phyloP scores from a whole-genome alignment of 73 alveolate species.

The Paramecium tetraurelia region DNA sequence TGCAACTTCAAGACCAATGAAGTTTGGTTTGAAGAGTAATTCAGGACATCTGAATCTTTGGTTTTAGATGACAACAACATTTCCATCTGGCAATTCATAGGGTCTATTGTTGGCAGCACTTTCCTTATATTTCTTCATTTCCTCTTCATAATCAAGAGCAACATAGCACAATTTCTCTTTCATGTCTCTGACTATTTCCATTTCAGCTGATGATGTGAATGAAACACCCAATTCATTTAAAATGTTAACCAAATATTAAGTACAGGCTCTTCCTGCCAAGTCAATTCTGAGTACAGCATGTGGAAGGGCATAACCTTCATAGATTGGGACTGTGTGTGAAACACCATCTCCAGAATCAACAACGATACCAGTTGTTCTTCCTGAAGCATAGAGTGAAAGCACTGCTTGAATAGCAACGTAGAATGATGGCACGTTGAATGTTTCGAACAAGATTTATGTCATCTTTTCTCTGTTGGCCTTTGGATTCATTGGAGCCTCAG shows the following conservation, averaged over 20 bases:
- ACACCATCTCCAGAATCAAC: slow-evolving; percentile 99
- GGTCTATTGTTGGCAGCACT: slow-evolving; percentile 23
- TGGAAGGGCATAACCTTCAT: slow-evolving; percentile 95
- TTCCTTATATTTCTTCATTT: slow-evolving; percentile 20
- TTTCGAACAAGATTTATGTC: slow-evolving; percentile 93
- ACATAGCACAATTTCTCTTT: slow-evolving; percentile 56
- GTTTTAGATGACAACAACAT: not conserved
- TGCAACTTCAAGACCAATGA: slow-evolving; percentile 63
- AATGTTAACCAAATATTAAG: slow-evolving; percentile 82
- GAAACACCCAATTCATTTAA: slow-evolving; percentile 85
- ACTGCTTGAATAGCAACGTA: slow-evolving; percentile 95
- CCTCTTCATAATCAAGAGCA: slow-evolving; percentile 57
- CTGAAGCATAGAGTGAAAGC: slow-evolving; percentile 92
- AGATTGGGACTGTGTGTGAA: slow-evolving; percentile 98
- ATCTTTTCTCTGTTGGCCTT: slow-evolving; percentile 83
- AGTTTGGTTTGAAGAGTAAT: slow-evolving; percentile 82
- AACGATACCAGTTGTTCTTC: slow-evolving; percentile 95
- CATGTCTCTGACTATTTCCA: slow-evolving; percentile 81
- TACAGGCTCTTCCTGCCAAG: slow-evolving; percentile 96
- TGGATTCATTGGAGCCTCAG: slow-evolving; percentile 92
- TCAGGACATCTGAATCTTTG: slow-evolving; percentile 86
- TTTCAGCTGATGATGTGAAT: slow-evolving; percentile 89
- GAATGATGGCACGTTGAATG: slow-evolving; percentile 95
- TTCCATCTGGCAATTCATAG: slow-evolving; percentile 62
- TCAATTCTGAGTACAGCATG: slow-evolving; percentile 89